A percentile compares a stretch with the other conserved stretches of the same genome.
Conservation (phyloP, 306 rosid species). For the Cucurbita ficifolia region DNA sequence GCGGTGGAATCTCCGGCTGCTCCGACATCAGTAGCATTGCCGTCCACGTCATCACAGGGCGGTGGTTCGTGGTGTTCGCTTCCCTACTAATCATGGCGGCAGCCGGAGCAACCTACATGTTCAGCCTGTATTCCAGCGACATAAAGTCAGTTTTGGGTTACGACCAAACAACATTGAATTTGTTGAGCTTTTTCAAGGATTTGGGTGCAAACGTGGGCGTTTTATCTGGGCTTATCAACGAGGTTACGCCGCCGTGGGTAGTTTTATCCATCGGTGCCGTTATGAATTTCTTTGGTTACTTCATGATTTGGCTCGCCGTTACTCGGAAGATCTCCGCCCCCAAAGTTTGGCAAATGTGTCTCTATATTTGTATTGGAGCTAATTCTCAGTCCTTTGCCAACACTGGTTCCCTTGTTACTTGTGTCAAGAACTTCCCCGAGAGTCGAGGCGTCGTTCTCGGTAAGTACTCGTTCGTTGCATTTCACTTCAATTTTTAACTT, state of each 20-base stretch:
- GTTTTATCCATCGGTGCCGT: constrained; percentile 8
- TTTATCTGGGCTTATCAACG: constrained; percentile 9
- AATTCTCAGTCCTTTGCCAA: constrained; percentile 22
- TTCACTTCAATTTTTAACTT: too few relatives aligned
- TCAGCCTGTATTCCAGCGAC: constrained; percentile 3
- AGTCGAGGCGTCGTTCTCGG: constrained; percentile 56
- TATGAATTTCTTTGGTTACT: constrained; percentile 8
- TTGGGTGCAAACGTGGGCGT: constrained; percentile 10
- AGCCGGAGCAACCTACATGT: constrained; percentile 13
- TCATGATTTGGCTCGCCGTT: constrained; percentile 14
- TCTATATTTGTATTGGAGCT: constrained; percentile 9
- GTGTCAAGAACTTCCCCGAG: constrained; percentile 62
- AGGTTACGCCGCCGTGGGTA: constrained; percentile 15
- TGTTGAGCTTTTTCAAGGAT: constrained; percentile 10
- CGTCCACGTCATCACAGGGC: constrained; percentile 3
- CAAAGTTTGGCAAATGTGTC: constrained; percentile 10
- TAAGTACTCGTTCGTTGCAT: background rate
- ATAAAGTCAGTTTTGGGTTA: background rate
- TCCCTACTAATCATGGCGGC: constrained; percentile 12
- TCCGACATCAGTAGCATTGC: background rate
- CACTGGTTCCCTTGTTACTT: constrained; percentile 49
- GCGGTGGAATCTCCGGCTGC: background rate
- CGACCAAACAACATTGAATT: constrained; percentile 6
- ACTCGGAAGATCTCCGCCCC: background rate
- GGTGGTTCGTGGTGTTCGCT: constrained; percentile 16